These are phyloP conservation scores for Capsella rubella DNA, from an alignment of 441 rosid species.

Conservation along the genomic window DNA sequence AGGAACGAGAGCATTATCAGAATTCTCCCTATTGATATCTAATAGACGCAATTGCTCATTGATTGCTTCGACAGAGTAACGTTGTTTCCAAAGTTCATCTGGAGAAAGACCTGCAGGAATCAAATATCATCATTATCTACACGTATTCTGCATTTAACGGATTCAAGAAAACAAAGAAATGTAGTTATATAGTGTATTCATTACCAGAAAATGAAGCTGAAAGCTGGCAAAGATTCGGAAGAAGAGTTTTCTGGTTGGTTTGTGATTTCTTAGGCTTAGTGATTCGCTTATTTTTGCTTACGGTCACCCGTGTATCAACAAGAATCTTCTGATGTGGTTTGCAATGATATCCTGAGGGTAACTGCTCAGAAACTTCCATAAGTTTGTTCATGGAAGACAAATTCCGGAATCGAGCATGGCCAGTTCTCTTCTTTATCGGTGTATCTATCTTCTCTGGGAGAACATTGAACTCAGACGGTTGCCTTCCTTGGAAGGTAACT, in stretches of 20 bases:
- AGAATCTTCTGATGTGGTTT: constrained; percentile 45
- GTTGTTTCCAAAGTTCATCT: constrained; percentile 49
- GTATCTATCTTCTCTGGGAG: constrained; percentile 46
- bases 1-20: constrained; percentile 62
- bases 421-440: constrained; percentile 63
- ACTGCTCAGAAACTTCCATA: constrained; percentile 41
- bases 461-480: constrained; percentile 39
- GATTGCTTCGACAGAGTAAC: constrained; percentile 48
- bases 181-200: neutral
- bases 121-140: constrained; percentile 19
- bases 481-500: constrained; percentile 42
- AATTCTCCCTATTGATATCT: constrained; percentile 56
- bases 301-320: constrained; percentile 48
- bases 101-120: constrained; percentile 59
- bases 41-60: constrained; percentile 47
- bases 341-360: constrained; percentile 35
- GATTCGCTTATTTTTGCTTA: constrained; percentile 61
- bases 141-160: constrained; percentile 6
- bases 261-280: constrained; percentile 45
- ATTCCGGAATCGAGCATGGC: constrained; percentile 52
- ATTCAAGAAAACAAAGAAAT: neutral
- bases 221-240: constrained; percentile 45
- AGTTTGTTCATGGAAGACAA: constrained; percentile 54
- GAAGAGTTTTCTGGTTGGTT: constrained; percentile 48
- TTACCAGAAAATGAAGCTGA: constrained; percentile 56